phyloP scores from a whole-genome alignment of 441 rosid species.

The Populus tomentosa region DNA sequence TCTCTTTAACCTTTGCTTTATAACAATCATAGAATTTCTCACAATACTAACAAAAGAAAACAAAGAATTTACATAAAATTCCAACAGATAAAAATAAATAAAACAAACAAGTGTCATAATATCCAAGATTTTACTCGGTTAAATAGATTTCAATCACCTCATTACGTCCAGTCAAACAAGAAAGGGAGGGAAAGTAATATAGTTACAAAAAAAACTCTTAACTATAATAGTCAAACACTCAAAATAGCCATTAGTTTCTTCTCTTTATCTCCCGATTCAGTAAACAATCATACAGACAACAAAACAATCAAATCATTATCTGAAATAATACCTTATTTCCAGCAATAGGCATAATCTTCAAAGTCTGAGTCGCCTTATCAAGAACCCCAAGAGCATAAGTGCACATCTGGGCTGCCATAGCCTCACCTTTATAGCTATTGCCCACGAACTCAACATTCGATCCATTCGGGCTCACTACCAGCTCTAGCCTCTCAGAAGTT shows the following conservation, averaged over 20 bases:
- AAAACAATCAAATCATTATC: neutral
- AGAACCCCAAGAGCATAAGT: constrained; percentile 64
- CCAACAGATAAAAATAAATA: neutral
- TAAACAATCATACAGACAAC: constrained; percentile 3
- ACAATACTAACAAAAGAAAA: neutral
- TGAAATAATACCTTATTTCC: constrained; percentile 52
- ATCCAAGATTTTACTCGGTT: neutral
- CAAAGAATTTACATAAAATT: neutral
- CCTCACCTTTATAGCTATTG: constrained; percentile 59
- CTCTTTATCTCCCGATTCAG: neutral
- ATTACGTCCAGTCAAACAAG: neutral
- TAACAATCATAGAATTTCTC: neutral
- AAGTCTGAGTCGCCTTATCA: constrained; percentile 54
- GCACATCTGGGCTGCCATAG: constrained; percentile 54
- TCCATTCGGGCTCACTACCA: constrained; percentile 63
- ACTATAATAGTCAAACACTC: neutral
- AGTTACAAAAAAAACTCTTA: neutral
- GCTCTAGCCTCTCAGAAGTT: constrained; percentile 44
- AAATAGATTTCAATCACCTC: neutral
- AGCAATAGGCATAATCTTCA: constrained; percentile 75
- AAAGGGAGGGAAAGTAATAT: neutral
- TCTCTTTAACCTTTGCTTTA: neutral
- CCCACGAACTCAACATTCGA: constrained; percentile 70
- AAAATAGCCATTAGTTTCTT: neutral
- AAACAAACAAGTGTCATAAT: neutral